These are phyloP conservation scores for Garcia nutans DNA, from an alignment of 345 rosid genomes.

Conservation along the genomic window DNA sequence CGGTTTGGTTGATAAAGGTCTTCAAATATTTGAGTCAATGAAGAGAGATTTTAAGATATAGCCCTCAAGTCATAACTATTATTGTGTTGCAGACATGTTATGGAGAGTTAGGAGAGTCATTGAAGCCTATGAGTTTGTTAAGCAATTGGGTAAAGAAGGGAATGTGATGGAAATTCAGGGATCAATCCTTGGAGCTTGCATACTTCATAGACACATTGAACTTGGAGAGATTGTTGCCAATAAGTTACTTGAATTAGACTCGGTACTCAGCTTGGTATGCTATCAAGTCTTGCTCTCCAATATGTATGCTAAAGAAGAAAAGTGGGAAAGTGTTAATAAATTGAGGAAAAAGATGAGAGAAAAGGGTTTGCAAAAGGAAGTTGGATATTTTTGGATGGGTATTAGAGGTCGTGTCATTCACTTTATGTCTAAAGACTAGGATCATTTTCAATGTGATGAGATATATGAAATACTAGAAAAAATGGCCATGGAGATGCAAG, in stretches of 20 bases:
- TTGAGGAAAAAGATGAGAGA: constrained; percentile 74
- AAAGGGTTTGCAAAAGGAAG: constrained; percentile 67
- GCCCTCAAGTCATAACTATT: constrained; percentile 67
- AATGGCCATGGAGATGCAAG: constrained; percentile 54
- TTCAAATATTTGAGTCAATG: constrained; percentile 64
- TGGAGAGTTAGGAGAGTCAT: constrained; percentile 75
- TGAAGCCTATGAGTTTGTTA: constrained; percentile 75
- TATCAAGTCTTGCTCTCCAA: constrained; percentile 87
- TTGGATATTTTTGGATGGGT: constrained; percentile 74
- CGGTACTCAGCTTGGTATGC: constrained; percentile 42
- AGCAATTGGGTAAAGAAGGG: constrained; percentile 65
- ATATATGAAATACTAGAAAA: constrained; percentile 54
- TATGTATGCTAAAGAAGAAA: constrained; percentile 73
- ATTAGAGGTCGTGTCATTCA: constrained; percentile 49
- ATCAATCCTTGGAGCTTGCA: constrained; percentile 78
- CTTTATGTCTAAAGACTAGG: constrained; percentile 66
- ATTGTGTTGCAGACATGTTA: constrained; percentile 83
- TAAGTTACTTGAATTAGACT: constrained; percentile 51
- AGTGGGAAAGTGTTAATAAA: constrained; percentile 63
- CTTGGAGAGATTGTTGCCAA: constrained; percentile 60
- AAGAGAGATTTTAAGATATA: constrained; percentile 48
- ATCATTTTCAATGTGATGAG: constrained; percentile 49
- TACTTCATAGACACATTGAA: constrained; percentile 58
- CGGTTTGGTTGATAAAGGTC: constrained; percentile 82
- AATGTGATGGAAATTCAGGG: constrained; percentile 76